Evolutionary conservation across 768 basidiomycete species (phyloP), one percentile per base, ranked within the genome.

Genomic region (Leccinellum rugosiceps): DNA sequence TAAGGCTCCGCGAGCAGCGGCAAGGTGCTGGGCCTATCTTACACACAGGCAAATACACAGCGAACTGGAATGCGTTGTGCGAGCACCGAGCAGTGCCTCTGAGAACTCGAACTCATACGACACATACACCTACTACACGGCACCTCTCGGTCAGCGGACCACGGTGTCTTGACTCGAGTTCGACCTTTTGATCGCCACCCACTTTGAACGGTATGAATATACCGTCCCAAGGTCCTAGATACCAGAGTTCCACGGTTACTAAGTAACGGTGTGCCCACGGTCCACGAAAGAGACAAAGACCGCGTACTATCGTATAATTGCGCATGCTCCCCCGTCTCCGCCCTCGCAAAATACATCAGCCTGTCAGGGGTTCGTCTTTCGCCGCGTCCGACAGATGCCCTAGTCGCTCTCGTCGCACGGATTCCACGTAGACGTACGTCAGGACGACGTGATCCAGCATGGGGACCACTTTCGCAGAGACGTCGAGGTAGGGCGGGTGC

Each of bases 371-470:
- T 2, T 19, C 21, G 34, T 30, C 50, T 14, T 19, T 25, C 19
- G n/a, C n/a, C 17, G 48, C 23, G 38, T 50, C 53, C 19, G 53
- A 51, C 30, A 45, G 7, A 49, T 65, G 53, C n/a, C 62, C 62
- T 4, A 60, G 59, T 35, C 66, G 61, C 23, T 68, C 65, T 50
- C 57, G 65, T 11, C 67, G 63, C 48, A 68, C 26, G 28, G 61
- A 69, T 61, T 70, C 69, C 35, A 64, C 62, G 19, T 66, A 70
- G 26, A 70, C 30, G 32, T 63, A 70, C 0, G 71, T 72, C 25
- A 68, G 50, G 38, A 72, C 59, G 47, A 72, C 59, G 6, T 67
- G 58, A 41, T 72, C 70, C 26, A 68, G 28, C 65, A 72, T 70
- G 17, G 53, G 44, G 21, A 57, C 10, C 47, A 63, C 59, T 23